Evolutionary conservation across 352 stramenopile species (phyloP).

Genomic region (Pythium periplocum): DNA sequence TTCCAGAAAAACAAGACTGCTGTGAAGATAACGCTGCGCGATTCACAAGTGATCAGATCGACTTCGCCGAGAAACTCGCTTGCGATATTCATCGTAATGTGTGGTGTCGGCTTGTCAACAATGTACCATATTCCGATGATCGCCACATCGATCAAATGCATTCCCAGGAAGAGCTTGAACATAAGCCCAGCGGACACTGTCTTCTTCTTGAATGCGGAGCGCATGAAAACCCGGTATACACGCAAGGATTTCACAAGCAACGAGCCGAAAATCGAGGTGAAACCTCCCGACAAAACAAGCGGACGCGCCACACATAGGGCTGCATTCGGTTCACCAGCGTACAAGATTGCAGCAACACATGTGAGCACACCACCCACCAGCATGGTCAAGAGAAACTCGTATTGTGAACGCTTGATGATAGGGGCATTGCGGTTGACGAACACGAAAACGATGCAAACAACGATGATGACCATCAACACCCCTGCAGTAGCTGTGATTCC

Average conservation of each 20-base stretch:
- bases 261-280: slow-evolving; percentile 43
- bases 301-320: slow-evolving; percentile 27
- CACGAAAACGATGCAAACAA: slow-evolving; percentile 24
- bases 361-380: slow-evolving; percentile 39
- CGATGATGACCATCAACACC: slow-evolving; percentile 15
- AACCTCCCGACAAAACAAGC: slow-evolving; percentile 25
- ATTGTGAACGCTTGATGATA: slow-evolving; percentile 58
- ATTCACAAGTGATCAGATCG: slow-evolving; percentile 24
- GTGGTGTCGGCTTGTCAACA: slow-evolving; percentile 28
- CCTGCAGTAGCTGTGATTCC: slow-evolving; percentile 3
- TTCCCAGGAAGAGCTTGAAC: slow-evolving; percentile 32
- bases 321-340: slow-evolving; percentile 28
- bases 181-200: slow-evolving; percentile 26
- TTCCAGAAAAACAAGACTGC: slow-evolving; percentile 60
- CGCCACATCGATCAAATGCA: slow-evolving; percentile 27
- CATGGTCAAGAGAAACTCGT: slow-evolving; percentile 43
- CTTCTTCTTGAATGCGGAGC: slow-evolving; percentile 31
- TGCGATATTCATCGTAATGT: slow-evolving; percentile 14
- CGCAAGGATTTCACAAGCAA: slow-evolving; percentile 45
- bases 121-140: slow-evolving; percentile 33
- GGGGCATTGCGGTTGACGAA: slow-evolving; percentile 27
- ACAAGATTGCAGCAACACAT: slow-evolving; percentile 26
- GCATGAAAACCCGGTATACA: slow-evolving; percentile 54
- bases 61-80: slow-evolving; percentile 31
- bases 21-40: slow-evolving; percentile 44